Percentiles rank a stretch among this genome's conserved stretches.
Conservation (phyloP, 257 asterid species). For the Marsdenia floribunda region DNA sequence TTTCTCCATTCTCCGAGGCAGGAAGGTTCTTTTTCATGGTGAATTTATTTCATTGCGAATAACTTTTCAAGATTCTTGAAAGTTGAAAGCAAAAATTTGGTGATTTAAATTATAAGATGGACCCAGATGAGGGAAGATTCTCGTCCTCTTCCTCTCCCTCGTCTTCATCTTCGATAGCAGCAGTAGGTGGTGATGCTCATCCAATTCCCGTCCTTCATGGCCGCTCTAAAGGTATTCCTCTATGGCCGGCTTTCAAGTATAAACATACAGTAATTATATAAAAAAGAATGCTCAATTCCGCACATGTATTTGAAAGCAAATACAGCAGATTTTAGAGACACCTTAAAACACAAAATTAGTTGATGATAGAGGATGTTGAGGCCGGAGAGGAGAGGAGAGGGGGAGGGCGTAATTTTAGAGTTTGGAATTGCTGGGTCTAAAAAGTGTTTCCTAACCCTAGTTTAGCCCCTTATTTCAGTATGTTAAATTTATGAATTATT, state of each 20-base stretch:
- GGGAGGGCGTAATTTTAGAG: too few species aligned
- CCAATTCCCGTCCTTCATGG: conserved; percentile 3
- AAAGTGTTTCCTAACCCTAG: too few species aligned
- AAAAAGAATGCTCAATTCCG: too few species aligned
- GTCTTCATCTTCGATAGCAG: conserved; percentile 8
- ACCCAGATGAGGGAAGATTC: conserved; percentile 3
- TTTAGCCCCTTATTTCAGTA: too few species aligned
- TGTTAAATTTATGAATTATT: too few species aligned
- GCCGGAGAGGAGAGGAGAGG: too few species aligned
- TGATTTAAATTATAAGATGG: conserved; percentile 4
- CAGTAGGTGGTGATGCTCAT: conserved; percentile 1
- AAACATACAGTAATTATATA: too few species aligned
- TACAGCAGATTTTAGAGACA: too few species aligned
- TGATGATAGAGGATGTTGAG: too few species aligned
- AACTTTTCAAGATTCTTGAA: background rate
- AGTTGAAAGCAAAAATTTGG: background rate
- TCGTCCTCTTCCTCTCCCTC: background rate
- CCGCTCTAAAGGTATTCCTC: conserved; percentile 8
- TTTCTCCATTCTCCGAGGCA: background rate
- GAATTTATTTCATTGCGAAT: background rate
- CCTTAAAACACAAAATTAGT: too few species aligned
- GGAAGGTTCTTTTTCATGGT: background rate
- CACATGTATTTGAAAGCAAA: too few species aligned
- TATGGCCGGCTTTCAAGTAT: background rate
- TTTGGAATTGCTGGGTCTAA: too few species aligned